phyloP scores from a whole-genome alignment of 2,329 filamentous ascomycete species.

The Diaporthe aspalathi region DNA sequence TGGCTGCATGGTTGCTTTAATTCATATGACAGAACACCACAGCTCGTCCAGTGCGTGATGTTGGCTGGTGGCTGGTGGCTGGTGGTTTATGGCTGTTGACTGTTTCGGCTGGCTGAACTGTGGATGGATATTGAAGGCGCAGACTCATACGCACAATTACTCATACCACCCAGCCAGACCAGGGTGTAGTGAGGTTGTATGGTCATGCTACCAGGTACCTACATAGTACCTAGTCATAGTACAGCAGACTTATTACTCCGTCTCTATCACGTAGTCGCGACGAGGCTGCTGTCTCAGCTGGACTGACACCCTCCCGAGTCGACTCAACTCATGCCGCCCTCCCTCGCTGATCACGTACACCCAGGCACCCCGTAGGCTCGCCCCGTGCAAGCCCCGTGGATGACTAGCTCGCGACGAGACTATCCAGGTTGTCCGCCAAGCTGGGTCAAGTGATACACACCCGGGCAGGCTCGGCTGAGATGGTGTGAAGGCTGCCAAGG shows the following conservation, averaged over 20 bases:
- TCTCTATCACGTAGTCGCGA: background rate
- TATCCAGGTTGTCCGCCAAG: conserved; percentile 15
- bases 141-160: too few species aligned
- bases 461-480: conserved; percentile 15
- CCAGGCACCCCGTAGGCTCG: background rate
- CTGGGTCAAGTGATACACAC: conserved; percentile 33
- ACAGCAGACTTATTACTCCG: background rate
- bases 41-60: background rate
- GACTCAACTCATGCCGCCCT: background rate
- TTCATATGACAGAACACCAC: conserved; percentile 33
- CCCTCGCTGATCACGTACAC: conserved; percentile 17
- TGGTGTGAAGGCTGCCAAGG: conserved; percentile 20
- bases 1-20: conserved; percentile 38
- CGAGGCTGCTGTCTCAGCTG: conserved; percentile 33
- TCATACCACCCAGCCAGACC: background rate
- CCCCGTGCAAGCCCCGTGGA: conserved; percentile 9
- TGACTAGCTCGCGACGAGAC: background rate
- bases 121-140: background rate
- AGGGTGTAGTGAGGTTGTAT: background rate
- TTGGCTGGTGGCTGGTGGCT: conserved; percentile 2
- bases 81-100: background rate
- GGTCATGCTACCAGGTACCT: background rate
- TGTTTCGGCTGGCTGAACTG: conserved; percentile 24
- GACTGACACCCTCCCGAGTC: background rate
- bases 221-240: too few species aligned